Percentiles rank a stretch among this genome's conserved stretches.
phyloP scores from a whole-genome alignment of 2,329 filamentous ascomycete genomes.

The Verruconis gallopava region DNA sequence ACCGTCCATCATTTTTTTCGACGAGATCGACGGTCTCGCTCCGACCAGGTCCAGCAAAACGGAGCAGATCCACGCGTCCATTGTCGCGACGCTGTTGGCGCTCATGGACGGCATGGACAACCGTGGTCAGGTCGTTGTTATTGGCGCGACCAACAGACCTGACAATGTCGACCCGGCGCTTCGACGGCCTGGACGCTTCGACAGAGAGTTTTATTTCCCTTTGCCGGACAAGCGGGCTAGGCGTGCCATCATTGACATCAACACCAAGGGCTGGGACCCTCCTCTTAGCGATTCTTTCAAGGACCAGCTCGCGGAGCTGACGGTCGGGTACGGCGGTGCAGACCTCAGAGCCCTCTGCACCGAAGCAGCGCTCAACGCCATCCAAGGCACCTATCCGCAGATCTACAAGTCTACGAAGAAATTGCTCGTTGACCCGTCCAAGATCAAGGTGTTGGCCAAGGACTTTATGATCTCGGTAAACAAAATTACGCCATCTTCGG shows the following conservation, averaged over 20 bases:
- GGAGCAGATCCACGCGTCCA: constrained; percentile 96
- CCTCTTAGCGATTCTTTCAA: constrained; percentile 66
- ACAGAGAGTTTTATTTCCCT: constrained; percentile 96
- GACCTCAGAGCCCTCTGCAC: constrained; percentile 90
- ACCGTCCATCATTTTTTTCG: constrained; percentile 98
- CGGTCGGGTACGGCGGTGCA: constrained; percentile 93
- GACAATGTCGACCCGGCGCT: constrained; percentile 96
- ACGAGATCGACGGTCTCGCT: constrained; percentile 94
- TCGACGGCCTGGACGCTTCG: constrained; percentile 84
- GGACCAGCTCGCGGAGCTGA: constrained; percentile 68
- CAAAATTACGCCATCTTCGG: constrained; percentile 90
- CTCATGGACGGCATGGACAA: constrained; percentile 98
- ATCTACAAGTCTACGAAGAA: constrained; percentile 89
- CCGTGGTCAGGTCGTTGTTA: constrained; percentile 95
- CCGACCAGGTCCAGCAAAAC: constrained; percentile 96
- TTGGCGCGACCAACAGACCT: constrained; percentile 94
- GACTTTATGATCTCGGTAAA: constrained; percentile 97
- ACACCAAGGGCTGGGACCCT: constrained; percentile 85
- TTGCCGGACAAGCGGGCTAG: constrained; percentile 70
- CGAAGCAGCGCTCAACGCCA: constrained; percentile 87
- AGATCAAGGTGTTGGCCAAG: constrained; percentile 76
- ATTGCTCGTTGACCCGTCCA: constrained; percentile 71
- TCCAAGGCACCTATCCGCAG: constrained; percentile 90
- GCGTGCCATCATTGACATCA: constrained; percentile 82
- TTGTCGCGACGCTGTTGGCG: constrained; percentile 85